phyloP scores from a whole-genome alignment of 1,139 yeast genomes.

The Yamadazyma triangularis region DNA sequence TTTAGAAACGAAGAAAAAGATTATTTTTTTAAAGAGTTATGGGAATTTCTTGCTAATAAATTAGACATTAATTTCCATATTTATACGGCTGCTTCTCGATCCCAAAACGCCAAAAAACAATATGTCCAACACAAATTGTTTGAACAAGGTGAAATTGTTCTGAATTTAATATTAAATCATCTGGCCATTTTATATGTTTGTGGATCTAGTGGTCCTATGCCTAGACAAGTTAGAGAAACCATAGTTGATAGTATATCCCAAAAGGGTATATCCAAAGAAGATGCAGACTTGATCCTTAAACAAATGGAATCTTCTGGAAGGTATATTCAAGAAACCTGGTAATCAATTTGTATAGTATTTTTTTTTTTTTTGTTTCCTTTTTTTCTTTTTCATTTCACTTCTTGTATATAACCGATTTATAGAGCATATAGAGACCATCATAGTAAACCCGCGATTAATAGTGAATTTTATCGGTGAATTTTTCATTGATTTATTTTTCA shows the following conservation, averaged over 20 bases:
- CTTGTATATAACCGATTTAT: too few species aligned
- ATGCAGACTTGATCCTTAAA: slow-evolving; percentile 48
- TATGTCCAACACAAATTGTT: slow-evolving; percentile 75
- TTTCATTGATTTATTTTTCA: too few species aligned
- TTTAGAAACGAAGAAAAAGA: slow-evolving; percentile 68
- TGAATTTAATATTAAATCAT: slow-evolving; percentile 48
- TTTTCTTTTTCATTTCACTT: too few species aligned
- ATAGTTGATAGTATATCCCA: slow-evolving; percentile 55
- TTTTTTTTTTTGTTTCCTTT: too few species aligned
- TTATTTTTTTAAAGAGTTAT: slow-evolving; percentile 55
- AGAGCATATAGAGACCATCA: too few species aligned
- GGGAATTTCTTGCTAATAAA: slow-evolving; percentile 33
- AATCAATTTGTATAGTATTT: too few species aligned
- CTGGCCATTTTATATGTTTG: slow-evolving; percentile 70
- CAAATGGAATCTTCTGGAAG: slow-evolving; percentile 63
- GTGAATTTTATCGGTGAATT: too few species aligned
- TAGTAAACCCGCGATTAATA: too few species aligned
- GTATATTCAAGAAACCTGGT: slow-evolving; percentile 94
- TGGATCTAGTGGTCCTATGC: slow-evolving; percentile 96
- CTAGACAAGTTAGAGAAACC: slow-evolving; percentile 80
- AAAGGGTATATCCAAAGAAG: slow-evolving; percentile 34
- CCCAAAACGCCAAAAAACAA: slow-evolving; percentile 33
- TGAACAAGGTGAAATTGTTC: slow-evolving; percentile 42
- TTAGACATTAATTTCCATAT: slow-evolving; percentile 23
- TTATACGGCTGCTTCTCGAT: slow-evolving; percentile 62